A percentile compares a stretch with the other conserved stretches of the same genome.
phyloP scores from a whole-genome alignment of 208 protist species.

The Strigomonas culicis region DNA sequence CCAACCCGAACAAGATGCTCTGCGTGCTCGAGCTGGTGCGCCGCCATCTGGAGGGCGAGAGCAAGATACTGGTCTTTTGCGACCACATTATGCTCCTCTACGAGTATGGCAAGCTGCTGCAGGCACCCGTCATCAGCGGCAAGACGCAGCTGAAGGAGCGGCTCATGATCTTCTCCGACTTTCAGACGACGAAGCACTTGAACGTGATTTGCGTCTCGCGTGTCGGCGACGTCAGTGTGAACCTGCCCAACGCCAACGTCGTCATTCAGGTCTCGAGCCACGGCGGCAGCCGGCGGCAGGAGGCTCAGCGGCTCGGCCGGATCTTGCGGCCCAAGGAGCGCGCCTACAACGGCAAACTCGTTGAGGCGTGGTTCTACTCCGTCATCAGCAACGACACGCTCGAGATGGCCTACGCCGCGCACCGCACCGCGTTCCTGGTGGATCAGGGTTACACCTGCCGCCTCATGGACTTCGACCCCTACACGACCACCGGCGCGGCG shows the following conservation, averaged over 20 bases:
- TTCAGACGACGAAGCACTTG: conserved; percentile 82
- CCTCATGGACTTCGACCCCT: conserved; percentile 67
- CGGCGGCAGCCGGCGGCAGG: conserved; percentile 94
- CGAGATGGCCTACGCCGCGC: conserved; percentile 96
- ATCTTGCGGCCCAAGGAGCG: conserved; percentile 92
- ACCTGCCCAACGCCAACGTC: conserved; percentile 98
- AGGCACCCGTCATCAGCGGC: conserved; percentile 93
- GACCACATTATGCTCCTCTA: conserved; percentile 97
- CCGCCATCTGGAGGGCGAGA: conserved; percentile 87
- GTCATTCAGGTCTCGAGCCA: conserved; percentile 99
- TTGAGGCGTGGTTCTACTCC: conserved; percentile 99
- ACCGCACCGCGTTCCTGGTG: conserved; percentile 98
- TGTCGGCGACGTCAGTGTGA: conserved; percentile 97
- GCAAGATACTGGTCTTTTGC: conserved; percentile 99
- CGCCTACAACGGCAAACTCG: conserved; percentile 66
- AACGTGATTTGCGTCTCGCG: conserved; percentile 97
- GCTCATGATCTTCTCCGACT: conserved; percentile 93
- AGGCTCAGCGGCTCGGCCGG: conserved; percentile 96
- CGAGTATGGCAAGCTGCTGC: conserved; percentile 90
- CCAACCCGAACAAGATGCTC: conserved; percentile 90
- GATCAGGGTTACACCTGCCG: conserved; percentile 92
- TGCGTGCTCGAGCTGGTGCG: conserved; percentile 91
- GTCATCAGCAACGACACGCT: conserved; percentile 96
- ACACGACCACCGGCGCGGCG: not conserved
- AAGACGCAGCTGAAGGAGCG: conserved; percentile 90